These are phyloP conservation scores for Penicillium sp. DNA, from an alignment of 2,329 filamentous ascomycete genomes.

Conservation along the genomic window DNA sequence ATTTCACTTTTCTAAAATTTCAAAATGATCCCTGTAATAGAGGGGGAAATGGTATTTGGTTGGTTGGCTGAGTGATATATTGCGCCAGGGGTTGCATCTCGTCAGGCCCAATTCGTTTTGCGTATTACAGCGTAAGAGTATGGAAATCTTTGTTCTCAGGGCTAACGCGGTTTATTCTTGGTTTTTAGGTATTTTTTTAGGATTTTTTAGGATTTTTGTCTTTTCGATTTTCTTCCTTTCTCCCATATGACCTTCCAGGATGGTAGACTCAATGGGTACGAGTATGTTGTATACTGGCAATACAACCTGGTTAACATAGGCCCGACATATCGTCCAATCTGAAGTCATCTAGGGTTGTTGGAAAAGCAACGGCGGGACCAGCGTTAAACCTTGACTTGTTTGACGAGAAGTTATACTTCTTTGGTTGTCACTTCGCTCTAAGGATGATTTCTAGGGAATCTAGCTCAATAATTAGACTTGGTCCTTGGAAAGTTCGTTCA, in stretches of 20 bases:
- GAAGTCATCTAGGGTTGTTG: neutral
- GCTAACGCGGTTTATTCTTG: neutral
- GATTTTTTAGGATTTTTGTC: neutral
- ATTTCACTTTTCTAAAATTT: conserved; percentile 4
- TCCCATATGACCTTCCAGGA: neutral
- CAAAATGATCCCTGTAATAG: conserved; percentile 23
- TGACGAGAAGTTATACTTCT: conserved; percentile 12
- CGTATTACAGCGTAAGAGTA: conserved; percentile 21
- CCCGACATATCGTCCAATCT: neutral
- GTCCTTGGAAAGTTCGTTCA: conserved; percentile 1
- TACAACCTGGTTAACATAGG: neutral
- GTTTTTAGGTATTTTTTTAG: neutral
- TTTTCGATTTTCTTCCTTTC: neutral
- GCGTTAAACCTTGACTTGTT: neutral
- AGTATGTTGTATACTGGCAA: conserved; percentile 3
- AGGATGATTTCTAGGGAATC: too few relatives aligned
- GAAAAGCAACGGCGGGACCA: neutral
- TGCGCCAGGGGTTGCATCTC: conserved; percentile 30
- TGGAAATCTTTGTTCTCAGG: conserved; percentile 10
- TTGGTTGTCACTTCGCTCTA: conserved; percentile 7
- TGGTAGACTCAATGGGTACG: neutral
- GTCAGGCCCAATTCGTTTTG: conserved; percentile 16
- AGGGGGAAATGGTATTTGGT: conserved; percentile 28
- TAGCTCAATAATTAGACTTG: too few relatives aligned
- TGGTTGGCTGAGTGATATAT: conserved; percentile 31